phyloP scores from a whole-genome alignment of 345 rosid genomes.

The Eucalyptus viminalis region DNA sequence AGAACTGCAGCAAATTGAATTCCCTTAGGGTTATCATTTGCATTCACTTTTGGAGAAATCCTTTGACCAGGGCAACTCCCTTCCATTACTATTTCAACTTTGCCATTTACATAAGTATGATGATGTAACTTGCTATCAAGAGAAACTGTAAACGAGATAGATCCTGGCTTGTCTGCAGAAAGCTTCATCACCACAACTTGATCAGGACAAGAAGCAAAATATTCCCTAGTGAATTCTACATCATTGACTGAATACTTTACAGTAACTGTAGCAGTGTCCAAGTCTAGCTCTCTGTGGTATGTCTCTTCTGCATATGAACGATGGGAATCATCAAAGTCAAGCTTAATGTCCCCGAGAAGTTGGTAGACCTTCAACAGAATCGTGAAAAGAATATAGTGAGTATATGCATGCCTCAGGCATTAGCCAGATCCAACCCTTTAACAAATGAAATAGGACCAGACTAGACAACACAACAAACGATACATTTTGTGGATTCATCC shows the following conservation, averaged over 20 bases:
- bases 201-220: slow-evolving; percentile 64
- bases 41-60: slow-evolving; percentile 22
- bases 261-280: slow-evolving; percentile 63
- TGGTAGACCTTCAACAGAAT: slow-evolving; percentile 60
- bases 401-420: not conserved
- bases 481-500: not conserved
- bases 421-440: not conserved
- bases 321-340: slow-evolving; percentile 75
- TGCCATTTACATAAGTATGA: slow-evolving; percentile 24
- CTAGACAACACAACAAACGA: not conserved
- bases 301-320: slow-evolving; percentile 44
- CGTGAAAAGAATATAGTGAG: not conserved
- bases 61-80: slow-evolving; percentile 75
- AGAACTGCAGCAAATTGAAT: slow-evolving; percentile 63
- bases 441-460: not conserved
- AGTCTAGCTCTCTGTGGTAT: slow-evolving; percentile 74
- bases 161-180: slow-evolving; percentile 54
- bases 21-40: slow-evolving; percentile 46
- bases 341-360: slow-evolving; percentile 73
- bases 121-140: slow-evolving; percentile 60
- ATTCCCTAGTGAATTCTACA: slow-evolving; percentile 55
- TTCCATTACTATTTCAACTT: slow-evolving; percentile 45
- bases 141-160: slow-evolving; percentile 50
- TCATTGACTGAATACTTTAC: slow-evolving; percentile 55
- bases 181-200: slow-evolving; percentile 66